A percentile compares a stretch with the other conserved stretches of the same genome.
Evolutionary conservation across 116 monocot species (phyloP).

Genomic region (Phalaenopsis hybrid): DNA sequence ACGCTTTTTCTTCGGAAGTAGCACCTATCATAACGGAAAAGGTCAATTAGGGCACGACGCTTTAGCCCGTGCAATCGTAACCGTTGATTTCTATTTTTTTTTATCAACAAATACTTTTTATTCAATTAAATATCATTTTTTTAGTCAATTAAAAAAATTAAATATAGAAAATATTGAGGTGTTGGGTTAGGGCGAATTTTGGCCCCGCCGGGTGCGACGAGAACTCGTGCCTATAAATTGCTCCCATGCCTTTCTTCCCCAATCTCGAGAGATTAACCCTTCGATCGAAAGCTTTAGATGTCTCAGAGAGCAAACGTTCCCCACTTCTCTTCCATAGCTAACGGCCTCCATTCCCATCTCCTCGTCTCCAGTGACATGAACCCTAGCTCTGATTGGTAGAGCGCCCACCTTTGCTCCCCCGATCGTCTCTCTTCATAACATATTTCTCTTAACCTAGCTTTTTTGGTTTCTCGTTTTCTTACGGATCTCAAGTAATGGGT

Average conservation of each 20-base stretch:
- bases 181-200: no score
- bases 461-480: neutral
- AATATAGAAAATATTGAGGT: no score
- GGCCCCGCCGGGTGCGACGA: no score
- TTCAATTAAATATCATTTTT: no score
- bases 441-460: neutral
- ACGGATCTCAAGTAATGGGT: constrained; percentile 30
- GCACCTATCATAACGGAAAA: no score
- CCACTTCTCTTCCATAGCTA: constrained; percentile 41
- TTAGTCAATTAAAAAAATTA: no score
- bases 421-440: neutral
- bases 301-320: constrained; percentile 43
- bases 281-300: constrained; percentile 8
- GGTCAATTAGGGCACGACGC: no score
- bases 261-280: neutral
- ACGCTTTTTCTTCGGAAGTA: no score
- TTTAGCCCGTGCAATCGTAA: no score
- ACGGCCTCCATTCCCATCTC: constrained; percentile 51
- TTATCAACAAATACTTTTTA: no score
- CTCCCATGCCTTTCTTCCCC: neutral
- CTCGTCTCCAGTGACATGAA: constrained; percentile 55
- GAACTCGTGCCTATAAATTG: neutral
- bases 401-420: neutral
- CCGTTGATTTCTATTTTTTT: no score
- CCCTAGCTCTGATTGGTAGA: constrained; percentile 39